Evolutionary conservation across 371 early-diverging fungal species (phyloP).

Genomic region (Mucor indicus): DNA sequence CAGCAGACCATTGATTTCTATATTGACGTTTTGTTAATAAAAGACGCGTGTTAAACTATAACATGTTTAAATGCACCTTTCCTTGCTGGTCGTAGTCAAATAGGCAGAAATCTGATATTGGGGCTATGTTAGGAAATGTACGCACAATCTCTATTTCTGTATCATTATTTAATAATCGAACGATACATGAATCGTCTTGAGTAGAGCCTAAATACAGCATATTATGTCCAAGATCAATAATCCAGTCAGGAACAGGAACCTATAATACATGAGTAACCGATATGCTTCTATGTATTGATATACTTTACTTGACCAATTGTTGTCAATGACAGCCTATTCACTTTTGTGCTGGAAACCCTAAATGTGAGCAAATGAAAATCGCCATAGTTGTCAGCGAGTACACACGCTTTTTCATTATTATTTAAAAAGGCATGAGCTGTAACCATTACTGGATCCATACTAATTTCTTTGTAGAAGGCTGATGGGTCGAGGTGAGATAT

Average conservation of each 20-base stretch:
- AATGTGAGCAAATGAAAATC: slow-evolving; percentile 59
- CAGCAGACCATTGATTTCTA: slow-evolving; percentile 84
- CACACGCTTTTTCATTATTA: slow-evolving; percentile 45
- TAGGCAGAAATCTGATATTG: slow-evolving; percentile 78
- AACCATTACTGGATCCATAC: slow-evolving; percentile 47
- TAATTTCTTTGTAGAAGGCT: slow-evolving; percentile 30
- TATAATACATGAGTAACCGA: no score
- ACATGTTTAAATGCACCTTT: no score
- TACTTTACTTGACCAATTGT: slow-evolving; percentile 15
- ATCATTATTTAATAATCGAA: slow-evolving; percentile 39
- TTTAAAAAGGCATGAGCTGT: slow-evolving; percentile 37
- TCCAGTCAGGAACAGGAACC: slow-evolving; percentile 51
- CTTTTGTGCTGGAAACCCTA: slow-evolving; percentile 12
- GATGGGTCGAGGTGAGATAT: slow-evolving; percentile 53
- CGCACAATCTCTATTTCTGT: slow-evolving; percentile 48
- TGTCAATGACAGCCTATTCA: slow-evolving; percentile 5
- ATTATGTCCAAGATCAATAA: slow-evolving; percentile 61
- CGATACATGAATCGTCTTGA: slow-evolving; percentile 78
- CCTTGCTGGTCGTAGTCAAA: slow-evolving; percentile 71
- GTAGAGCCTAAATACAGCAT: slow-evolving; percentile 80
- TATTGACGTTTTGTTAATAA: no score
- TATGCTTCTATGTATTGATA: no score
- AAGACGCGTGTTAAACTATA: no score
- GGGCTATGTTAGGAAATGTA: slow-evolving; percentile 68
- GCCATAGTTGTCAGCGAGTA: slow-evolving; percentile 77